Percentiles rank a stretch among this genome's conserved stretches.
These are phyloP conservation scores for Cystofilobasidium bisporidii DNA, from an alignment of 768 basidiomycete species.

Conservation along the genomic window DNA sequence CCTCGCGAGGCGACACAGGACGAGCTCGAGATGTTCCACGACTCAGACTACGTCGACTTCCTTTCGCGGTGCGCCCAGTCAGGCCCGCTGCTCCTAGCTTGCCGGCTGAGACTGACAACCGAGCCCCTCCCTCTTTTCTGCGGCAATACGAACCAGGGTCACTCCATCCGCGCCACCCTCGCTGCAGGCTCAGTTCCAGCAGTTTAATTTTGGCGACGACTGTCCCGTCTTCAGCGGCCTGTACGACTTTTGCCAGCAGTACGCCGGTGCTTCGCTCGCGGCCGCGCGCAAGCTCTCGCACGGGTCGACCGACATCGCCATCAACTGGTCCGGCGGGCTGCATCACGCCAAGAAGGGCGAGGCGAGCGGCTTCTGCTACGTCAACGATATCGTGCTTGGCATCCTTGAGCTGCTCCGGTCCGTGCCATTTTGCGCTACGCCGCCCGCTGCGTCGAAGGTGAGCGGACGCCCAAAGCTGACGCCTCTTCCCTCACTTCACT, in stretches of 20 bases:
- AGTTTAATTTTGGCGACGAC: constrained; percentile 92
- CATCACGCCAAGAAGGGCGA: constrained; percentile 98
- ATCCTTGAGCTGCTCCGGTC: constrained; percentile 85
- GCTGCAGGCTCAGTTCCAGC: constrained; percentile 55
- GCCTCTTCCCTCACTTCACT: neutral
- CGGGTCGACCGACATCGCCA: constrained; percentile 85
- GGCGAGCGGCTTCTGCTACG: constrained; percentile 96
- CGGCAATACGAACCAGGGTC: constrained; percentile 40
- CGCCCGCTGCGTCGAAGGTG: too few species aligned
- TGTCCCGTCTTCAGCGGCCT: constrained; percentile 92
- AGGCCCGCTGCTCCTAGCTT: neutral
- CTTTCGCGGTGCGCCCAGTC: constrained; percentile 59
- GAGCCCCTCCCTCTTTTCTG: constrained; percentile 38
- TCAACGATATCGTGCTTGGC: constrained; percentile 91
- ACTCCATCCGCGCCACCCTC: constrained; percentile 30
- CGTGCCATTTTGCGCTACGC: too few species aligned
- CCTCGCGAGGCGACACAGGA: constrained; percentile 79
- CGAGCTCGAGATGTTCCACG: constrained; percentile 85
- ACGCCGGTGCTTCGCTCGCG: constrained; percentile 81
- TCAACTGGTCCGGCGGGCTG: constrained; percentile 97
- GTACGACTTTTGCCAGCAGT: constrained; percentile 89
- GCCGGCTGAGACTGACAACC: neutral
- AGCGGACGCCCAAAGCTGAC: too few species aligned
- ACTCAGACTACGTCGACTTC: constrained; percentile 91
- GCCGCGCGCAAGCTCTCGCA: constrained; percentile 78